Base-by-base conservation (phyloP, 495 filamentous ascomycete genomes). In the Endocarpon pusillum region DNA sequence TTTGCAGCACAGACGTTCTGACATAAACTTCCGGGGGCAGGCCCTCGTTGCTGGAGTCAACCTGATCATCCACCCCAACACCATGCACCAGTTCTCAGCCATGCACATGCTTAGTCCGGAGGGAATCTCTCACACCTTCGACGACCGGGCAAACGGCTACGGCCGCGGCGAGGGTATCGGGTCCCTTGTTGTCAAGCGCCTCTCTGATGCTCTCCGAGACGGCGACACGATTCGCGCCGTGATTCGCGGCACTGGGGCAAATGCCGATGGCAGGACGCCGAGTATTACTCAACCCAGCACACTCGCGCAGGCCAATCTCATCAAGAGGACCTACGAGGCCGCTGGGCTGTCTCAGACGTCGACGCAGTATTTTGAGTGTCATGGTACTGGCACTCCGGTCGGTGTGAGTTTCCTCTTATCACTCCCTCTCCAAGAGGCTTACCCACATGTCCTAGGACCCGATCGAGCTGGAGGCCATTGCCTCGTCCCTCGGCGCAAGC, bases 41-140 rank as follows among this genome's bases (percentile, higher is more conserved):
- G 23, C 23, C 8, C 23, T 31, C 5, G 19, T 31, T 17, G 28
- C 12, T 31, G 28, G 28, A n/a, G 28, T 31, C 12, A 25, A 25
- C 23, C 23, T 25, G 23, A 31, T 31, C 1, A 30, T 48, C 19
- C 42, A 40, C 21, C 48, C 50, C 2, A 48, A 44, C 18, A 18
- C 45, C 12, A 31, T 31, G 28, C 14, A n/a, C 28, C 12, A n/a
- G 4, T 15, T 31, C 12, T 15, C 28, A 7, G 28, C 28, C 12
- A n/a, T 45, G 2, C 48, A 34, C 2, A 31, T 63, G 1, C 41
- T 59, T 26, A 24, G 45, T 19, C 55, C 55, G 0, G 42, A 28
- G 9, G 44, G 45, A 2, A 33, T 34, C 5, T 77, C 68, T 27
- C 59, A 68, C 38, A 66, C 66, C 0, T 83, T 76, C 34, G 73